phyloP scores from a whole-genome alignment of 768 basidiomycete genomes.

The Pisolithus sp. region DNA sequence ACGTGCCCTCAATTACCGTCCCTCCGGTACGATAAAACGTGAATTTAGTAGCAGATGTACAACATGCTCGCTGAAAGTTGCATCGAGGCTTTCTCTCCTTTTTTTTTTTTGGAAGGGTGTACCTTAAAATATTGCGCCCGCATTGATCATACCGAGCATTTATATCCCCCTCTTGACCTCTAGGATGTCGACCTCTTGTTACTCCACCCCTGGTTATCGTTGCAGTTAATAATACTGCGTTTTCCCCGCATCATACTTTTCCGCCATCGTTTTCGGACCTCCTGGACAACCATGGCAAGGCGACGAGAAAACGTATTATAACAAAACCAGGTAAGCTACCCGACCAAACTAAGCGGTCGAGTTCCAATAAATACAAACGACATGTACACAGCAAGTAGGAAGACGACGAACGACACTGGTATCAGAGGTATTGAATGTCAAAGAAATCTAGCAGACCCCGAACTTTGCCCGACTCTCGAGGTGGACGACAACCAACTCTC shows the following conservation, averaged over 20 bases:
- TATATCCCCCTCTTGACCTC: background rate
- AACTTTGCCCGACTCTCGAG: constrained; percentile 23
- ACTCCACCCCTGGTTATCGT: background rate
- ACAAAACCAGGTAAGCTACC: background rate
- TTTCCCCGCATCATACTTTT: too few species aligned
- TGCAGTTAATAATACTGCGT: too few species aligned
- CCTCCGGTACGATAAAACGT: background rate
- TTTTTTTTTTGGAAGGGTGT: background rate
- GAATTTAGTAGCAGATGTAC: background rate
- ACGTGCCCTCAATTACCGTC: background rate
- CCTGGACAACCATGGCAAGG: background rate
- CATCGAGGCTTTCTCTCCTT: background rate
- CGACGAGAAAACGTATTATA: background rate
- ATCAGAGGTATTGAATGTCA: constrained; percentile 11
- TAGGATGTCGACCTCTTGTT: background rate
- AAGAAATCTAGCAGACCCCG: constrained; percentile 26
- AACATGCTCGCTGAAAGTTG: constrained; percentile 1
- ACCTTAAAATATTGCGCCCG: background rate
- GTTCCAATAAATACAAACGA: background rate
- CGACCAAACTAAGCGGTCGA: background rate
- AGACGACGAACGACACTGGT: background rate
- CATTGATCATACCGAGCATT: background rate
- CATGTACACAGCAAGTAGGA: background rate
- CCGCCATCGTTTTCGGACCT: too few species aligned
- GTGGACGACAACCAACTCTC: constrained; percentile 27